Evolutionary conservation across 73 alveolate species (phyloP).

Genomic region (Vitrella brassicaformis): DNA sequence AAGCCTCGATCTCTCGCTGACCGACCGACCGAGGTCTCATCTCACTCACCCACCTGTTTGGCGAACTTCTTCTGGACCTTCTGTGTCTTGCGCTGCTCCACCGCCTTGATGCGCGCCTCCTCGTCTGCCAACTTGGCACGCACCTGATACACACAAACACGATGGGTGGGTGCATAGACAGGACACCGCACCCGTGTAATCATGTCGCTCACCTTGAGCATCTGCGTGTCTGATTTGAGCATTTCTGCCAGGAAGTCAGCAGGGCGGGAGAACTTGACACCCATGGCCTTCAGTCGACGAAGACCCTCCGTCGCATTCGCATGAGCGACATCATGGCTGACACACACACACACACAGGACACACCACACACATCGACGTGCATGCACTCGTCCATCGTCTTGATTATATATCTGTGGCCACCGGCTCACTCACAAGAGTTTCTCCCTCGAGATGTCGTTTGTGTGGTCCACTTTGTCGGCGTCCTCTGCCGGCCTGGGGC

Average conservation of each 20-base stretch:
- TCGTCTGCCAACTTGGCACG: neutral
- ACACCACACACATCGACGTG: too few relatives aligned
- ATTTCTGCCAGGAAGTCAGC: slow-evolving; percentile 29
- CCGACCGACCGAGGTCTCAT: neutral
- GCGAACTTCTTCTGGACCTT: neutral
- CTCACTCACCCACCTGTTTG: neutral
- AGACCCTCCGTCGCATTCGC: neutral
- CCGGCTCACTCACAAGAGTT: neutral
- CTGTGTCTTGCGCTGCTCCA: neutral
- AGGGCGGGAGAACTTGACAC: slow-evolving; percentile 21
- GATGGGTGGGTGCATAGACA: too few relatives aligned
- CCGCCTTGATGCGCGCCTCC: neutral
- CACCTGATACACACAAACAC: too few relatives aligned
- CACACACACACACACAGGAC: neutral
- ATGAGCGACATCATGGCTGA: neutral
- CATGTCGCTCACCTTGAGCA: neutral
- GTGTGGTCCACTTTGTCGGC: neutral
- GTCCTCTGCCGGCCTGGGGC: neutral
- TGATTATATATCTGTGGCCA: too few relatives aligned
- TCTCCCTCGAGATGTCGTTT: neutral
- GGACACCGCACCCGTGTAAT: neutral
- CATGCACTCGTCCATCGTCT: too few relatives aligned
- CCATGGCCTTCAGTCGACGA: slow-evolving; percentile 16
- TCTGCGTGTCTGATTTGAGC: slow-evolving; percentile 5
- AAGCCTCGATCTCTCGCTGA: neutral